Conservation (phyloP, 106 monocot species). For the Posidonia australis region DNA sequence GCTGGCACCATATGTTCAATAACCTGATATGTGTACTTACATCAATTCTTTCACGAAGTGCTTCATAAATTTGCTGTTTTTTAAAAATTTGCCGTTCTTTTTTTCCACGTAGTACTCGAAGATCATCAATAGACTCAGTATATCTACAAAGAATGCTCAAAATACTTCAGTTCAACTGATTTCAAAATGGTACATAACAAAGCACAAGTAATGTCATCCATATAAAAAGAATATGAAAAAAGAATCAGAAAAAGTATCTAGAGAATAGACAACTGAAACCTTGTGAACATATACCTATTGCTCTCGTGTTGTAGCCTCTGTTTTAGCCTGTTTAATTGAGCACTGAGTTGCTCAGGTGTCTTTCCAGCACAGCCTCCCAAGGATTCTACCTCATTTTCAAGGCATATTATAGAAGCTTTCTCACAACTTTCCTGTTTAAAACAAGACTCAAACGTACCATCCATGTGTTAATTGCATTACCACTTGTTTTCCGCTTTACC, state of each 20-base stretch:
- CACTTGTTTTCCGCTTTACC: no score
- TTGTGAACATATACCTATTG: conserved; percentile 30
- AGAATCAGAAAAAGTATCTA: not conserved
- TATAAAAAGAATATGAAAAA: not conserved
- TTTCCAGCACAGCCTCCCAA: conserved; percentile 56
- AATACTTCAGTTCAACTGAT: not conserved
- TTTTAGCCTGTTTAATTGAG: conserved; percentile 55
- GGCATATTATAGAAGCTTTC: conserved; percentile 92
- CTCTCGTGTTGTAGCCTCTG: conserved; percentile 66
- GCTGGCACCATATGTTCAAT: no score
- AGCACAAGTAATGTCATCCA: no score
- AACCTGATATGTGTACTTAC: conserved; percentile 23
- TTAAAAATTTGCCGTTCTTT: conserved; percentile 63
- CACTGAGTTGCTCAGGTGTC: conserved; percentile 73
- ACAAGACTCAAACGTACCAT: not conserved
- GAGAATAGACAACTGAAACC: not conserved
- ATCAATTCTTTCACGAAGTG: conserved; percentile 60
- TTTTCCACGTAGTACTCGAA: conserved; percentile 48
- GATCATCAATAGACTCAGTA: conserved; percentile 74
- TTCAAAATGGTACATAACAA: no score
- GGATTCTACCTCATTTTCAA: conserved; percentile 56
- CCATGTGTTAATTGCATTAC: not conserved
- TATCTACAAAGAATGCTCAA: conserved; percentile 30
- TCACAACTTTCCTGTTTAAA: conserved; percentile 49
- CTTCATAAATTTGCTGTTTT: conserved; percentile 52